A percentile compares a stretch with the other conserved stretches of the same genome.
Conservation (phyloP, 1,139 yeast species). For the Trichomonascaceae sp. region DNA sequence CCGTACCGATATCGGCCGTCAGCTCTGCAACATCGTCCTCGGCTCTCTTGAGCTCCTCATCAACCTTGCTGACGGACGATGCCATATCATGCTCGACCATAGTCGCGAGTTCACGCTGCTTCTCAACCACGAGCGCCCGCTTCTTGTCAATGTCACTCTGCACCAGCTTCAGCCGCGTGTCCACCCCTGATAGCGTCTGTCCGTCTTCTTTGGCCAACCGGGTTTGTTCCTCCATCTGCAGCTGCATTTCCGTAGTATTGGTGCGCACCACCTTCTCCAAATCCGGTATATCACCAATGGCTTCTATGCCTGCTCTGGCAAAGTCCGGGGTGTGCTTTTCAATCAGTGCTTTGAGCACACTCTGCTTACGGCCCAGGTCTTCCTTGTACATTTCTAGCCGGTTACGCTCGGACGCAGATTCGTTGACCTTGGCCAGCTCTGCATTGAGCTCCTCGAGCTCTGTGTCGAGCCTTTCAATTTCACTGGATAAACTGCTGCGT, state of each 20-base stretch:
- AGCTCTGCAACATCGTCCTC: constrained; percentile 50
- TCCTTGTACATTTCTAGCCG: constrained; percentile 34
- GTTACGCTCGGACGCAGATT: constrained; percentile 47
- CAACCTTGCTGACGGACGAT: constrained; percentile 4
- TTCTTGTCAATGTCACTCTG: constrained; percentile 13
- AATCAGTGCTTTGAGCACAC: constrained; percentile 19
- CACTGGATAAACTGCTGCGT: too few species aligned
- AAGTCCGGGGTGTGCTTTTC: constrained; percentile 12
- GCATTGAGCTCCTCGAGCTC: constrained; percentile 41
- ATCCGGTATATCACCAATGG: too few species aligned
- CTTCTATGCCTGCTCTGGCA: constrained; percentile 12
- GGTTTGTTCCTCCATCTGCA: too few species aligned
- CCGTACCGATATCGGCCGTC: constrained; percentile 48
- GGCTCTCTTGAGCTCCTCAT: constrained; percentile 31
- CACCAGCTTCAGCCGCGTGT: constrained; percentile 8
- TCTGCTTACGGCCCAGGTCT: constrained; percentile 22
- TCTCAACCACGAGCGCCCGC: constrained; percentile 5
- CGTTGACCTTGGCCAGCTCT: constrained; percentile 38
- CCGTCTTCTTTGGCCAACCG: constrained; percentile 1
- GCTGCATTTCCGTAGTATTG: too few species aligned
- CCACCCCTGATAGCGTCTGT: constrained; percentile 3
- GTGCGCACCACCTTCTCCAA: too few species aligned
- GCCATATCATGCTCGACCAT: constrained; percentile 6
- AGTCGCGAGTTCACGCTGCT: constrained; percentile 13
- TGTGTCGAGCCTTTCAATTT: constrained; percentile 15